A percentile compares a stretch with the other conserved stretches of the same genome.
Conservation (phyloP, 345 rosid species). For the Trapa incisa region DNA sequence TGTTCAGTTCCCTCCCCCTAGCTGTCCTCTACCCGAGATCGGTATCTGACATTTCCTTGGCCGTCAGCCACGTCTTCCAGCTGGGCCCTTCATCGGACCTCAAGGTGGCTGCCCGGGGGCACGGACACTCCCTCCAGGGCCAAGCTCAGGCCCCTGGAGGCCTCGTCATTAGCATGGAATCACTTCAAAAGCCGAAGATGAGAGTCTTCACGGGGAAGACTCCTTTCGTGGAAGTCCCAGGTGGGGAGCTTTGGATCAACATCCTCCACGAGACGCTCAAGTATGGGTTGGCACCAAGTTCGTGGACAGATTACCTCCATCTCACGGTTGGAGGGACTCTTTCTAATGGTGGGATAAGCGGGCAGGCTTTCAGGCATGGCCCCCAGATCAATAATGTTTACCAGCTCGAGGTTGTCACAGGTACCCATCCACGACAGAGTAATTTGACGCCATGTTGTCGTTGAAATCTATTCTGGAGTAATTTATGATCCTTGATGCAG, state of each 20-base stretch:
- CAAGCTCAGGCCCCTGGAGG: constrained; percentile 81
- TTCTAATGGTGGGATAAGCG: constrained; percentile 88
- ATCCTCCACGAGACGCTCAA: constrained; percentile 70
- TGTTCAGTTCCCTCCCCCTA: constrained; percentile 44
- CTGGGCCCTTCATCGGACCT: constrained; percentile 53
- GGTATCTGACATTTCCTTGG: constrained; percentile 63
- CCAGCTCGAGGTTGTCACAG: constrained; percentile 86
- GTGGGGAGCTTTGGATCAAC: constrained; percentile 86
- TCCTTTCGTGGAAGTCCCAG: constrained; percentile 77
- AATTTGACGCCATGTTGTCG: background rate
- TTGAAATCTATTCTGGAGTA: background rate
- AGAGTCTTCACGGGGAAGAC: constrained; percentile 27
- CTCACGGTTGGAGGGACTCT: constrained; percentile 86
- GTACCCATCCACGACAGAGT: constrained; percentile 16
- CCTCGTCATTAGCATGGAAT: constrained; percentile 70
- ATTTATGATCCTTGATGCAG: constrained; percentile 28
- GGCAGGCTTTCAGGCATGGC: constrained; percentile 84
- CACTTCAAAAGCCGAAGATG: constrained; percentile 37
- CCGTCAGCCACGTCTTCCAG: constrained; percentile 40
- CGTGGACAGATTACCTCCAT: constrained; percentile 98
- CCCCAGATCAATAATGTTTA: constrained; percentile 81
- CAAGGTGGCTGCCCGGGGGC: constrained; percentile 89
- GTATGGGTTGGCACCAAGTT: constrained; percentile 70
- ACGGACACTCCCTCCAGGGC: constrained; percentile 90
- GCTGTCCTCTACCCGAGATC: constrained; percentile 75